These are phyloP conservation scores for Macaranga tanarius DNA, from an alignment of 441 rosid genomes.

Conservation along the genomic window DNA sequence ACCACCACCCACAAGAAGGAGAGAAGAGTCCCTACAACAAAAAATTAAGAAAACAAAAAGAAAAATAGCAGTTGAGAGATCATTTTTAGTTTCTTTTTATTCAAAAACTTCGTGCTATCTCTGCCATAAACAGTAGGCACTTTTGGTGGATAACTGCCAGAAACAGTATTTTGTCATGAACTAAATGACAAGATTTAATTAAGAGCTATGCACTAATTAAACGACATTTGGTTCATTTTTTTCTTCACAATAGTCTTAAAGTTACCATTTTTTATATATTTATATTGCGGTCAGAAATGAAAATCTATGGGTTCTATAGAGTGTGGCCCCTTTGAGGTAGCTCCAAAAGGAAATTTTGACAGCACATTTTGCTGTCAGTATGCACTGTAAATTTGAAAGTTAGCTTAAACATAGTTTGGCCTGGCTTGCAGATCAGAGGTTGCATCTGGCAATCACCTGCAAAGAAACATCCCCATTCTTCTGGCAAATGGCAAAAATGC, in stretches of 20 bases:
- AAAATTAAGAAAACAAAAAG: neutral
- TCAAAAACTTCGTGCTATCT: neutral
- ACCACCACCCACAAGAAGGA: conserved; percentile 3
- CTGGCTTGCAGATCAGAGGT: neutral
- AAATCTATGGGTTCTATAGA: neutral
- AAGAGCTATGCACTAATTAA: too few relatives aligned
- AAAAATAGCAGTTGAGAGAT: neutral
- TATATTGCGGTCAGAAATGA: neutral
- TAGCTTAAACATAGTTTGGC: neutral
- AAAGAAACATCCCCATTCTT: neutral
- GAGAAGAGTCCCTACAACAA: too few relatives aligned
- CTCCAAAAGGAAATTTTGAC: neutral
- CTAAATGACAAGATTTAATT: too few relatives aligned
- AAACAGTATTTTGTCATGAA: neutral
- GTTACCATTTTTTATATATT: neutral
- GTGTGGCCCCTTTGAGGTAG: neutral
- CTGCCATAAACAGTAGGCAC: neutral
- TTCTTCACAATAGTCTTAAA: neutral
- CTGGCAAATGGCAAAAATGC: conserved; percentile 10
- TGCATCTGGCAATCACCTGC: neutral
- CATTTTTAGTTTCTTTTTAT: neutral
- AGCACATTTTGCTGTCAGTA: neutral
- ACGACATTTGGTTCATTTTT: neutral
- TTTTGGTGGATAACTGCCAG: neutral
- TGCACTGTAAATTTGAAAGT: conserved; percentile 2